phyloP scores from a whole-genome alignment of 306 rosid species.

The Amphicarpaea edgeworthii region DNA sequence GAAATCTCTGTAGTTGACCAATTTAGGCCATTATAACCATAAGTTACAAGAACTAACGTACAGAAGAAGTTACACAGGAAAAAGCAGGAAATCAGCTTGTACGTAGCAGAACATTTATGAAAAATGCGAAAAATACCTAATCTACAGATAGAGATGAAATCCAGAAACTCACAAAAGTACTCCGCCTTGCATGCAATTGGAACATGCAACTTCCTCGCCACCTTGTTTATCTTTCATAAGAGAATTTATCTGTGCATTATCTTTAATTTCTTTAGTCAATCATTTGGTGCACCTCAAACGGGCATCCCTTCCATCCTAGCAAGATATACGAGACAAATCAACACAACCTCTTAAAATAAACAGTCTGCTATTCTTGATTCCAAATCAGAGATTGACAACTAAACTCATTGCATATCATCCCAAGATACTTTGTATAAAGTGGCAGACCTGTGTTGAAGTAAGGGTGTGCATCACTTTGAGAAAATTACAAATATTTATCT shows the following conservation, averaged over 20 bases:
- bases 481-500: no score
- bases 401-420: neutral
- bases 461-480: no score
- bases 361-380: conserved; percentile 6
- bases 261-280: conserved; percentile 17
- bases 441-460: no score
- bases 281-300: conserved; percentile 14
- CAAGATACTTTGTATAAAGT: no score
- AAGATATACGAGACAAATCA: conserved; percentile 39
- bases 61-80: conserved; percentile 16
- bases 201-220: conserved; percentile 26
- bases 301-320: conserved; percentile 43
- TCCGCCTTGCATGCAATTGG: conserved; percentile 48
- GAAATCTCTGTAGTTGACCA: neutral
- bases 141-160: conserved; percentile 17
- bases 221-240: conserved; percentile 5
- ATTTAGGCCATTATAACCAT: conserved; percentile 4
- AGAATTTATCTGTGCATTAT: conserved; percentile 12
- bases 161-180: conserved; percentile 50
- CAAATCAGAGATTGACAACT: neutral
- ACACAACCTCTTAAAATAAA: conserved; percentile 32
- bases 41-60: conserved; percentile 27
- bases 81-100: conserved; percentile 7
- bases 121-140: conserved; percentile 14
- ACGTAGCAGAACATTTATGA: conserved; percentile 13